Conservation (phyloP, 1,139 yeast species). For the Wickerhamomyces sp. region DNA sequence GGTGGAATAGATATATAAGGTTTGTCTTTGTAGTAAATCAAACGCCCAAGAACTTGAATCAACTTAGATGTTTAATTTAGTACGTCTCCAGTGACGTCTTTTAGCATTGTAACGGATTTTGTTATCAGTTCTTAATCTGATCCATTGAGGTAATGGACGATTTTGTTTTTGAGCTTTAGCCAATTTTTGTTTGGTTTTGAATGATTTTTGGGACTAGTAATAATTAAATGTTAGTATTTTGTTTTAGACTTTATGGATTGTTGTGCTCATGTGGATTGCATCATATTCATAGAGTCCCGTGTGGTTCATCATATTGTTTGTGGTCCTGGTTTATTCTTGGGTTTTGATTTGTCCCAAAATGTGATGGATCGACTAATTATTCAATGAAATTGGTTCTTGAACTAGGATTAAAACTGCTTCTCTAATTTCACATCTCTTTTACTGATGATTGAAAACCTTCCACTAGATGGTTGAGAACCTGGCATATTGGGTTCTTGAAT, state of each 20-base stretch:
- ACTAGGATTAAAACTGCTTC: too few relatives aligned
- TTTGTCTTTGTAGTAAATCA: slow-evolving; percentile 5
- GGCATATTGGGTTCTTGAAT: too few relatives aligned
- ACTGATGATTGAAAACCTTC: too few relatives aligned
- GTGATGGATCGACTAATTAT: too few relatives aligned
- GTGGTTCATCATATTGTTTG: not conserved
- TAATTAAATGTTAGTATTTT: slow-evolving; percentile 14
- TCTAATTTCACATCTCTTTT: too few relatives aligned
- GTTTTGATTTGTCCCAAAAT: too few relatives aligned
- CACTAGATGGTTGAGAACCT: too few relatives aligned
- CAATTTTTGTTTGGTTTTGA: slow-evolving; percentile 97
- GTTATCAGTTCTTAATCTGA: slow-evolving; percentile 98
- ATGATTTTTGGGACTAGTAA: slow-evolving; percentile 86
- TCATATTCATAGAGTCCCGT: not conserved
- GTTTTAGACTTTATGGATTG: too few relatives aligned
- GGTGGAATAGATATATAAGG: slow-evolving; percentile 5
- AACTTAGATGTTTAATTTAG: slow-evolving; percentile 93
- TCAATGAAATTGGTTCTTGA: too few relatives aligned
- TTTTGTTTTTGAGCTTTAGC: slow-evolving; percentile 99
- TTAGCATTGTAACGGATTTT: slow-evolving; percentile 98
- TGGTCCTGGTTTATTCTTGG: too few relatives aligned
- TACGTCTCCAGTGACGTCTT: slow-evolving; percentile 99
- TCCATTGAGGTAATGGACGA: slow-evolving; percentile 99
- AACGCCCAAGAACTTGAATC: slow-evolving; percentile 3
- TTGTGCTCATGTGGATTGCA: too few relatives aligned